Base-by-base conservation (phyloP, 306 rosid species). In the Ammopiptanthus mongolicus region DNA sequence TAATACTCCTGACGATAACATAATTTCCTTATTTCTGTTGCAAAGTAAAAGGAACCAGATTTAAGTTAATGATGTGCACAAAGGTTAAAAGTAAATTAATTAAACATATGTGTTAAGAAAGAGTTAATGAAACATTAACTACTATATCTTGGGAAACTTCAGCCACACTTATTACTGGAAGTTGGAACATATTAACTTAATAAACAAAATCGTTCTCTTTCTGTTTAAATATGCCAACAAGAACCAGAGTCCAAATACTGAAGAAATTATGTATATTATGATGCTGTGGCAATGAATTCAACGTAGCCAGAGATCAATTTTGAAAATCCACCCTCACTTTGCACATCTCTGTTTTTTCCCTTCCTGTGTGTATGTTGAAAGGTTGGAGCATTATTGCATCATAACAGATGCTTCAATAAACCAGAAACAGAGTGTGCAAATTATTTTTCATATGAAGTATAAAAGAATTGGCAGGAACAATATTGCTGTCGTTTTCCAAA, bases 11-110 rank as follows among this genome's bases (percentile, higher is more conserved):
- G 80, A 88, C 3, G 85, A 87, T 60, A 96, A 76, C 99, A 96
- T 87, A 55, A 67, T 80, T 80, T 90, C 93, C 87, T 95, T 95
- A 81, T 95, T 95, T 81, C 99, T 95, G 93, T 47, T 23, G 48
- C 62, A 57, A 65, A 80, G 19, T 11, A 2, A 44, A 23, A 22
- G n/a, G 22, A 22, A 36, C 8, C 69, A 65, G 19, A 53, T 21
- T 56, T 66, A 61, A 71, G 64, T 70, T 62, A 51, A 39, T 68
- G 57, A 31, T 14, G 15, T 4, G 10, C 53, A 57, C 28, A 68
- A 52, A 8, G 42, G 8, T 67, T 50, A 64, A 46, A 63, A 63
- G 10, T 25, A 25, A 25, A 25, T 3, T 17, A 19, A 69, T 44
- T n/a, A 61, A 63, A 42, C 47, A 12, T 56, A 57, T 60, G 46